Conservation (phyloP, 2,329 filamentous ascomycete species). For the Metarhizium robertsii region DNA sequence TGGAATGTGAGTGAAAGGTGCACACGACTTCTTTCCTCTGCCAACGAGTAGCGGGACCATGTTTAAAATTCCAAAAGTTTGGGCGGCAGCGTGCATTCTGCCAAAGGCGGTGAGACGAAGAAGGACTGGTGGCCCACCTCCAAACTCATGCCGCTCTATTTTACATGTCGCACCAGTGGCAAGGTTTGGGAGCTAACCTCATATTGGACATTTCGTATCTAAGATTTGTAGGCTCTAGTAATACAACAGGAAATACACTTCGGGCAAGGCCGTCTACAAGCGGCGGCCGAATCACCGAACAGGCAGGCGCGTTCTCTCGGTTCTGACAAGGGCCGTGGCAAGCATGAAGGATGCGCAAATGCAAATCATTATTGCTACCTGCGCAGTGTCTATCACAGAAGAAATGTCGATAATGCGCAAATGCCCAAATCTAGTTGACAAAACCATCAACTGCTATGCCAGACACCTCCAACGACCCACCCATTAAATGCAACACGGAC, state of each 20-base stretch:
- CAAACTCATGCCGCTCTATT: not conserved
- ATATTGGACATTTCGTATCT: not conserved
- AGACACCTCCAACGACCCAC: slow-evolving; percentile 19
- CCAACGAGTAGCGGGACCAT: not conserved
- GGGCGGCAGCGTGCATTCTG: slow-evolving; percentile 25
- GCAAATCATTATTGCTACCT: slow-evolving; percentile 19
- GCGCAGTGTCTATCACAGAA: slow-evolving; percentile 23
- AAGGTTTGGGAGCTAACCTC: not conserved
- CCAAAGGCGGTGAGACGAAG: slow-evolving; percentile 25
- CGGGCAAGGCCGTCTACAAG: not conserved
- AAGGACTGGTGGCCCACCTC: not conserved
- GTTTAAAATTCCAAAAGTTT: slow-evolving; percentile 29
- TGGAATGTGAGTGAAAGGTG: slow-evolving; percentile 16
- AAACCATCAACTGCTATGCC: slow-evolving; percentile 19
- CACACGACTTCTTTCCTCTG: not conserved
- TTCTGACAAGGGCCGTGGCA: not conserved
- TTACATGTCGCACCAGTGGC: not conserved
- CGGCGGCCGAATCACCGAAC: not conserved
- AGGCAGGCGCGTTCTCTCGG: not conserved
- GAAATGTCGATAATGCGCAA: slow-evolving; percentile 17
- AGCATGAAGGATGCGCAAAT: slow-evolving; percentile 1
- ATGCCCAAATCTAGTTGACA: slow-evolving; percentile 17
- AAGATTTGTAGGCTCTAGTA: not conserved
- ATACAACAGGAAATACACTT: not conserved
- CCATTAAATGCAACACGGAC: slow-evolving; percentile 16